Percentiles rank a stretch among this genome's conserved stretches.
These are phyloP conservation scores for Phytophthora pluvialis DNA, from an alignment of 352 stramenopile species.

Conservation along the genomic window DNA sequence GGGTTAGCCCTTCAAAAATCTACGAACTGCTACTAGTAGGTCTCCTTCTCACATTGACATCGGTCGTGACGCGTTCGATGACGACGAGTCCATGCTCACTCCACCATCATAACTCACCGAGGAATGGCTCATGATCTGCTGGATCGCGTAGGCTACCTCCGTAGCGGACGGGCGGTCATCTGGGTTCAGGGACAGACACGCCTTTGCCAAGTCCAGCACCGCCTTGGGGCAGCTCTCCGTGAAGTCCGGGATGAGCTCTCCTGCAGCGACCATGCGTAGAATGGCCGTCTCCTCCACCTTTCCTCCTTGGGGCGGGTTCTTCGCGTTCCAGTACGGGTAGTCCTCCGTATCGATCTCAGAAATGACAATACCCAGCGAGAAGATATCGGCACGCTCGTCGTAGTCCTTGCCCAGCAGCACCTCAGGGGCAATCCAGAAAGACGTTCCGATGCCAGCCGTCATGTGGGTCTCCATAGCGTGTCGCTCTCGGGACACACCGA, in stretches of 20 bases:
- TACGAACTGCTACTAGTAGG: constrained; percentile 3
- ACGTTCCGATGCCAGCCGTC: constrained; percentile 71
- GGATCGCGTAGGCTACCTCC: constrained; percentile 64
- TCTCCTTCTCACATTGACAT: constrained; percentile 24
- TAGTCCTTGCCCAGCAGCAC: constrained; percentile 65
- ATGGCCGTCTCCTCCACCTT: constrained; percentile 64
- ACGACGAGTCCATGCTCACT: constrained; percentile 30
- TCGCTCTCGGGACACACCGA: constrained; percentile 69
- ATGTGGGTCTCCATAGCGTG: constrained; percentile 71
- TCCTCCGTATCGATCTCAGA: constrained; percentile 66
- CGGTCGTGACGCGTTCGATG: constrained; percentile 25
- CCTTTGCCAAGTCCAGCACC: constrained; percentile 55
- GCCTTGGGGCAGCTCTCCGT: constrained; percentile 49
- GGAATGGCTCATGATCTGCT: constrained; percentile 44
- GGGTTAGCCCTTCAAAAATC: constrained; percentile 22
- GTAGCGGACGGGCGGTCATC: constrained; percentile 61
- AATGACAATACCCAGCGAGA: constrained; percentile 59
- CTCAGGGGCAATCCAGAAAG: constrained; percentile 77
- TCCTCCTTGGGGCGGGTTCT: constrained; percentile 50
- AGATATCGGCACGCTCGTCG: constrained; percentile 64
- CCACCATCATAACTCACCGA: constrained; percentile 24
- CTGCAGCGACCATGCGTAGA: constrained; percentile 67
- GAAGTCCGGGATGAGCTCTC: constrained; percentile 62
- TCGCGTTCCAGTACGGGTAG: constrained; percentile 68
- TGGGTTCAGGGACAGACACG: constrained; percentile 63